These are phyloP conservation scores for Aspergillus thermomutatus DNA, from an alignment of 2,329 filamentous ascomycete species.

Conservation along the genomic window DNA sequence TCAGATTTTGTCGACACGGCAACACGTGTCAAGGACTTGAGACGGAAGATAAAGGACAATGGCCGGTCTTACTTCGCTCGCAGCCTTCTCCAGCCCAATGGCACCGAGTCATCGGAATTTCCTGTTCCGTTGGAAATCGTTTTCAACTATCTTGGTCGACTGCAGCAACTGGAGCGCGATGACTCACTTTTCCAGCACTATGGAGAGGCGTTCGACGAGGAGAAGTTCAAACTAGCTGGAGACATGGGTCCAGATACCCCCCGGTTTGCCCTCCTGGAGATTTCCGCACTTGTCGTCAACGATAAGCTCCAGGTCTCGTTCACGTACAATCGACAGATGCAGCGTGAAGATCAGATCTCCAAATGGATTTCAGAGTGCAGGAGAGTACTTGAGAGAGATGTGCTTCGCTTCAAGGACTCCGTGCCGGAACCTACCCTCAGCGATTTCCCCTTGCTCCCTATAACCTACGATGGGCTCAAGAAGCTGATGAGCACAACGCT, in stretches of 20 bases:
- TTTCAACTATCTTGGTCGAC: slow-evolving; percentile 40
- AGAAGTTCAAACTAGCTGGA: slow-evolving; percentile 34
- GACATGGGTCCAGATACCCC: slow-evolving; percentile 45
- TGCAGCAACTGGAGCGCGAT: slow-evolving; percentile 44
- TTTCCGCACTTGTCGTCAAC: slow-evolving; percentile 48
- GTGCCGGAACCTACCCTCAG: slow-evolving; percentile 35
- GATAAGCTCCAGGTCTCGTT: slow-evolving; percentile 48
- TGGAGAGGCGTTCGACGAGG: slow-evolving; percentile 31
- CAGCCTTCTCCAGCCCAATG: slow-evolving; percentile 24
- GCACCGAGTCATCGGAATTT: slow-evolving; percentile 27
- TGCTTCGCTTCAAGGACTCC: slow-evolving; percentile 23
- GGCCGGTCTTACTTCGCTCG: slow-evolving; percentile 36
- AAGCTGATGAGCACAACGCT: slow-evolving; percentile 34
- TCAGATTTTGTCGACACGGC: slow-evolving; percentile 29
- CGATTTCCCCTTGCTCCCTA: slow-evolving; percentile 44
- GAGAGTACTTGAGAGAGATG: slow-evolving; percentile 31
- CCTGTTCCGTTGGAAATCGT: slow-evolving; percentile 40
- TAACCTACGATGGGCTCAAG: slow-evolving; percentile 40
- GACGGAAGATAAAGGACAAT: slow-evolving; percentile 31
- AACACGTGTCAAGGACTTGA: slow-evolving; percentile 38
- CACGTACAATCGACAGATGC: slow-evolving; percentile 48
- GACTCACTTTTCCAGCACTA: slow-evolving; percentile 43
- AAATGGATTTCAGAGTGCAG: slow-evolving; percentile 44
- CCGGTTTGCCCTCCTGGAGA: slow-evolving; percentile 50
- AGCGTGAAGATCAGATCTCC: slow-evolving; percentile 40